These are phyloP conservation scores for Colletotrichum sp. DNA, from an alignment of 2,329 filamentous ascomycete species.

Conservation along the genomic window DNA sequence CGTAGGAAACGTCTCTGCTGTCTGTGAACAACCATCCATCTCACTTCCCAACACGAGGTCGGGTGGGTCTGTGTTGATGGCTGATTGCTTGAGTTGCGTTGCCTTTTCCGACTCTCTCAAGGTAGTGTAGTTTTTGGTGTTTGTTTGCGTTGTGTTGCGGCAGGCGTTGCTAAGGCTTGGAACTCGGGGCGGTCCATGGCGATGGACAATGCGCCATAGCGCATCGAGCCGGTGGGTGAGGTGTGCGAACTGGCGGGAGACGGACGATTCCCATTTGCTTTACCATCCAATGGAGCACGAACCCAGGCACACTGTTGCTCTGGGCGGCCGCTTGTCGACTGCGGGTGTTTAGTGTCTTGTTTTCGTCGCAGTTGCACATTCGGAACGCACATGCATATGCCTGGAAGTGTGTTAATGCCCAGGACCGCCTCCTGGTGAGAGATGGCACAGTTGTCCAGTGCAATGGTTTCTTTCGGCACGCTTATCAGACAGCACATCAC, in stretches of 20 bases:
- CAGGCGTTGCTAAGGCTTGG: neutral
- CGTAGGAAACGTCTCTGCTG: conserved; percentile 12
- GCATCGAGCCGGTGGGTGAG: neutral
- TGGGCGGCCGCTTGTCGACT: conserved; percentile 7
- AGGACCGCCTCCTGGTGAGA: neutral
- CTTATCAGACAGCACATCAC: neutral
- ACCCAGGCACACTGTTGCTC: neutral
- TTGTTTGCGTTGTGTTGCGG: neutral
- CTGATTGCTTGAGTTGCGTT: neutral
- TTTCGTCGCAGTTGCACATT: conserved; percentile 11
- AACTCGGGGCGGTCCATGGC: neutral
- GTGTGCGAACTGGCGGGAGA: conserved; percentile 12
- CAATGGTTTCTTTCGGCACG: neutral
- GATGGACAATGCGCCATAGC: neutral
- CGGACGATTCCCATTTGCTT: conserved; percentile 14
- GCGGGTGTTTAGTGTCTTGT: neutral
- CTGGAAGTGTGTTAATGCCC: neutral
- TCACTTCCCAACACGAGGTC: conserved; percentile 14
- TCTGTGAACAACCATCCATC: neutral
- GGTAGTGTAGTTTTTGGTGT: neutral
- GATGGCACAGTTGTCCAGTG: neutral
- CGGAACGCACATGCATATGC: conserved; percentile 1
- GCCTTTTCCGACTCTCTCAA: neutral
- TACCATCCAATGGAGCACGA: conserved; percentile 10
- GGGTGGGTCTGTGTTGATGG: neutral